Percentiles rank a stretch among this genome's conserved stretches.
Evolutionary conservation across 2,329 filamentous ascomycete genomes (phyloP).

Genomic region (Mycosphaerella sp.): DNA sequence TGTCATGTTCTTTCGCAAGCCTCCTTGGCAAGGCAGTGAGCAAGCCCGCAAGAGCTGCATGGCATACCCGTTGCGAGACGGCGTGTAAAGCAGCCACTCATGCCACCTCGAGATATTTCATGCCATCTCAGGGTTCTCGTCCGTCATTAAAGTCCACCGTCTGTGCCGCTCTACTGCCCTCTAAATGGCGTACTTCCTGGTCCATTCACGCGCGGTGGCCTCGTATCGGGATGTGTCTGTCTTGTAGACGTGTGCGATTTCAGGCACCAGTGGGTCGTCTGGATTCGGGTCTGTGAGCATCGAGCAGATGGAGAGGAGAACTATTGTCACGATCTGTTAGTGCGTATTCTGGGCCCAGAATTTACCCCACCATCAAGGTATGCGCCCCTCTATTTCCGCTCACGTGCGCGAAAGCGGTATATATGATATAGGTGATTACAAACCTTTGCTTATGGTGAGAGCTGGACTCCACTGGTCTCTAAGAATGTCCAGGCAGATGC

Average conservation of each 20-base stretch:
- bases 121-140: slow-evolving; percentile 9
- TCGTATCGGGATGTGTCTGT: slow-evolving; percentile 94
- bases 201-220: slow-evolving; percentile 96
- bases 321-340: slow-evolving; percentile 43
- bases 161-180: background rate
- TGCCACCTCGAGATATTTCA: slow-evolving; percentile 14
- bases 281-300: slow-evolving; percentile 99
- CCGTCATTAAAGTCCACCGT: slow-evolving; percentile 4
- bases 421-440: slow-evolving; percentile 2
- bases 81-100: slow-evolving; percentile 10
- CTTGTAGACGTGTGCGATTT: slow-evolving; percentile 99
- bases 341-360: slow-evolving; percentile 21
- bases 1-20: slow-evolving; percentile 7
- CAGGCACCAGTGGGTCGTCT: slow-evolving; percentile 94
- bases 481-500: slow-evolving; percentile 97
- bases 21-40: slow-evolving; percentile 2
- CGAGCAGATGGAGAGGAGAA: slow-evolving; percentile 97
- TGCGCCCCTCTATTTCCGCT: slow-evolving; percentile 1
- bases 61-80: background rate
- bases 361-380: slow-evolving; percentile 18
- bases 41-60: background rate
- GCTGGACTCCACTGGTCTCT: slow-evolving; percentile 99
- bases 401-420: background rate
- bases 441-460: slow-evolving; percentile 97
- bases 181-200: slow-evolving; percentile 96